These are phyloP conservation scores for Magnaporthiopsis rhizophila DNA, from an alignment of 2,329 filamentous ascomycete genomes.

Conservation along the genomic window DNA sequence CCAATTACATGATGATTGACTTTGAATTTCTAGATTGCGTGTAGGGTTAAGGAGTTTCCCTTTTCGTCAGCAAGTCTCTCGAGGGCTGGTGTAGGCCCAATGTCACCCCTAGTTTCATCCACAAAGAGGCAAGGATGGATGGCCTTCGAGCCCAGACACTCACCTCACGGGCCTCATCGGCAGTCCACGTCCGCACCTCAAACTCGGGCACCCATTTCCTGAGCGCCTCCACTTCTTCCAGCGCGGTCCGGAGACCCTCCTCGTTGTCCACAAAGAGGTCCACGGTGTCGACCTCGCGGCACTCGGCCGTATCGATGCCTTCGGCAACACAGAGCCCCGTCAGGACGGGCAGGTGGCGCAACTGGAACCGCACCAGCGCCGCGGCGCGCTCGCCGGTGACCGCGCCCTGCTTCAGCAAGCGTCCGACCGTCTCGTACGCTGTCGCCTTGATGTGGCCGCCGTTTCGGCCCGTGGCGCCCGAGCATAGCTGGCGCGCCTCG, in stretches of 20 bases:
- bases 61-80: no score
- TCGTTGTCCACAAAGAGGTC: conserved; percentile 34
- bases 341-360: conserved; percentile 31
- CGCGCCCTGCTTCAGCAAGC: no score
- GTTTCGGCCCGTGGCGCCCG: conserved; percentile 45
- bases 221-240: conserved; percentile 24
- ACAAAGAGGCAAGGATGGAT: no score
- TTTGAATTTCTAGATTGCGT: conserved; percentile 23
- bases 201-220: conserved; percentile 32
- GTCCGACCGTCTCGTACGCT: no score
- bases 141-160: conserved; percentile 1
- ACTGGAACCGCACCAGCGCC: conserved; percentile 33
- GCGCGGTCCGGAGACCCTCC: conserved; percentile 23
- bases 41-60: no score
- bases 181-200: conserved; percentile 25
- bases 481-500: conserved; percentile 40
- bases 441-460: conserved; percentile 39
- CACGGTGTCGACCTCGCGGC: conserved; percentile 36
- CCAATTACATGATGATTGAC: conserved; percentile 28
- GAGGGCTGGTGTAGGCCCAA: no score
- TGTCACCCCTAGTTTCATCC: no score
- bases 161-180: conserved; percentile 24
- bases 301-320: conserved; percentile 27
- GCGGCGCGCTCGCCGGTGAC: conserved; percentile 24
- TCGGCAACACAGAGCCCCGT: conserved; percentile 28